Evolutionary conservation across 108 stramenopile genomes (phyloP), one percentile per base, ranked within the genome.

Genomic region (Conticribra weissflogii): DNA sequence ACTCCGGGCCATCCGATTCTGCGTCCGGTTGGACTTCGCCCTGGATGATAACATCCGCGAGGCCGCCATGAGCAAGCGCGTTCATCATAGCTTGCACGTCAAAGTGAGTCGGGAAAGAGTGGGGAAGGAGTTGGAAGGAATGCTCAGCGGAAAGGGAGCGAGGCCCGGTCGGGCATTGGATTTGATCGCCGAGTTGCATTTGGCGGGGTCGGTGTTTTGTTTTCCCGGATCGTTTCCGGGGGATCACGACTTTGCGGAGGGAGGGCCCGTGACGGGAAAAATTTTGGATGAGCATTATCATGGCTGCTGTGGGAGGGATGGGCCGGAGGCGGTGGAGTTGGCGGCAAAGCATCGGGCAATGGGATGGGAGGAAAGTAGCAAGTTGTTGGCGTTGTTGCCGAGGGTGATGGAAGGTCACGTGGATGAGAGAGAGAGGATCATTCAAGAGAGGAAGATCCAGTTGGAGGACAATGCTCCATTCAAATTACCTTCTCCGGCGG

Each of bases 41-140:
- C 51, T 97, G 34, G 69, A 83, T 45, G 65, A 72, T 0, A 83
- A 89, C n/a, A 53, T 96, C 15, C 31, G 66, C 29, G 28, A 71
- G 73, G 96, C 94, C 0, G 85, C 85, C 17, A 73, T 66, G 79
- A 60, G 65, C 21, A 56, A 71, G 19, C 59, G 65, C 12, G 85
- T 89, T 17, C 94, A 94, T 63, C 70, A 84, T n/a, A 78, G 86
- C 55, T 63, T 96, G 3, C 87, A 82, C 52, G 79, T 79, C 28
- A 96, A 96, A 69, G 95, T 96, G n/a, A 88, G 88, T 55, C 74
- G 93, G 19, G 93, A 94, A 70, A 86, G 94, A 12, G 88, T 98
- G 1, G 95, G 94, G 23, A 93, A 92, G 59, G 96, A 98, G 71
- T 60, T 97, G 34, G 88, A 91, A 66, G 93, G 89, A 18, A 95